Evolutionary conservation across 257 asterid genomes (phyloP), one percentile per base, ranked within the genome.

Genomic region (Mentha longifolia): DNA sequence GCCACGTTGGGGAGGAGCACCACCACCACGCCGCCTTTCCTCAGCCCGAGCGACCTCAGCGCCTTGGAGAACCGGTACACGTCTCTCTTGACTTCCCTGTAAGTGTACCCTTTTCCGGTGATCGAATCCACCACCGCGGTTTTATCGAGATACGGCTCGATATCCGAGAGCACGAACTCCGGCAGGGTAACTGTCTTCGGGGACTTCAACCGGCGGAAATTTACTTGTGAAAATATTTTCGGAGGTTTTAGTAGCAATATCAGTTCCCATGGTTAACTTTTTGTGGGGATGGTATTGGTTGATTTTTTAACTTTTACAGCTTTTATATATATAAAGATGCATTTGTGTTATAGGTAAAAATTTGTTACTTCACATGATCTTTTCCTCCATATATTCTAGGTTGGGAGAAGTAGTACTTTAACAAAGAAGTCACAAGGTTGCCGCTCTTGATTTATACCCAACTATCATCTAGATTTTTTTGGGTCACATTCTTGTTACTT

Each of bases 1-100:
- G 87, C 84, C 57, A 91, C 86, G 12, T 94, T 94, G 7, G 97
- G 97, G 64, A 93, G 90, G 33, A 81, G 83, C 2, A 94, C 98
- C 73, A 91, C 87, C 76, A 85, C 97, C 4, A 85, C 94, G 1
- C 80, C 74, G 57, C 99, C 99, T 65, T 82, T 92, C 79, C 97
- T 85, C 66, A 87, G 76, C 35, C 97, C 97, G 7, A 94, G 87
- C 3, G 97, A 91, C 68, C 95, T 84, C 76, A 94, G 71, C 54
- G 97, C 97, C 83, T 86, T 94, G 72, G 97, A 84, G 50, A 94
- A 89, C 67, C 97, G 85, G 45, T 71, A 52, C 8, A 89, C 76
- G 9, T 88, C 95, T 74, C 96, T 77, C 19, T 16, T 80, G 50
- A 94, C 92, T 66, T 89, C 82, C 22, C 83, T 80, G 60, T 91